Base-by-base conservation (phyloP, 805 yeast species). In the Lipomyces yamadae region DNA sequence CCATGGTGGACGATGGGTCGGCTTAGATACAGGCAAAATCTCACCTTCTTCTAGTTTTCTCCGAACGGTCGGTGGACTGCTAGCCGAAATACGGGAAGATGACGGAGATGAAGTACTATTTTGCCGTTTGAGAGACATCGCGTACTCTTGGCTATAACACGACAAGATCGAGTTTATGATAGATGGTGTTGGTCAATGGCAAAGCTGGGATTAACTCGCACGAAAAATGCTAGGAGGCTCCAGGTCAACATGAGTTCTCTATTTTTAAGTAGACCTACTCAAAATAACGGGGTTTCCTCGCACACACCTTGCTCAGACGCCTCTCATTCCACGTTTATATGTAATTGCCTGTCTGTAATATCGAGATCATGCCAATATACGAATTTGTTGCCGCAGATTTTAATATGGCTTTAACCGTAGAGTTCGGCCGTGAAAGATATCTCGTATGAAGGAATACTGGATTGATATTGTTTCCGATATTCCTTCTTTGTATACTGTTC, bases 41-140 rank as follows among this genome's bases (percentile, higher is more conserved):
- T 42, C 48, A 7, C 48, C 37, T 18, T 56, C 58, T 29, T 56
- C 45, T 29, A 52, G 55, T 52, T 24, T 52, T 29, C 55, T 33
- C 34, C 55, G 55, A 11, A 24, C 24, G 18, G 34, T 32, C 34
- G 55, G 55, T n/a, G 55, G 55, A 52, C 55, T 52, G 15, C 34
- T 52, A 10, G 55, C 24, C 15, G 55, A 52, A 15, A 52, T 10
- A 5, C n/a, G 39, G 42, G 58, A 32, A 6, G 56, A 53, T 15
- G 56, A 53, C 13, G 32, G 56, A 7, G 34, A 30, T 18, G 34
- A 15, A 53, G 56, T 29, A 24, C 34, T 15, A 53, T 29, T 32
- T 33, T 53, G 56, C 34, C 56, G 56, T 53, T 53, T 53, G 34
- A 29, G 56, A 53, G 56, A 53, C 56, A 53, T 53, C 10, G 34